These are phyloP conservation scores for Furcasterigmium sp. DNA, from an alignment of 2,329 filamentous ascomycete species.

Conservation along the genomic window DNA sequence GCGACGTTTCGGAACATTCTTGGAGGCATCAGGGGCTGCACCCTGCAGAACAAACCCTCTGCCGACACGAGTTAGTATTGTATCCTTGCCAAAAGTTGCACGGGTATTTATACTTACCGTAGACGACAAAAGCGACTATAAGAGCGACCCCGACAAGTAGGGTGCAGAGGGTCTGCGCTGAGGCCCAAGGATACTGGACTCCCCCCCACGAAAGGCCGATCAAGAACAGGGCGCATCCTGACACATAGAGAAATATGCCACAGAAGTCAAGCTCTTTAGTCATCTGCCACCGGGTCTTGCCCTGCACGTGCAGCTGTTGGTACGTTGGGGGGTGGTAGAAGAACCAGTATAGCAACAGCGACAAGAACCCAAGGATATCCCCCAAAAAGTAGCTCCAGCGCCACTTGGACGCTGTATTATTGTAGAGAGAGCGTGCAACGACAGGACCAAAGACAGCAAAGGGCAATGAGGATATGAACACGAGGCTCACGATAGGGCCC, in stretches of 20 bases:
- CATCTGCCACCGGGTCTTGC: conserved; percentile 29
- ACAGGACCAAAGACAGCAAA: conserved; percentile 39
- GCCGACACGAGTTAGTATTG: conserved; percentile 2
- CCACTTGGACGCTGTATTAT: conserved; percentile 36
- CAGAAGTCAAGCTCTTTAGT: conserved; percentile 38
- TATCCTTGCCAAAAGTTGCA: neutral
- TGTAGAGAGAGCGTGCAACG: conserved; percentile 38
- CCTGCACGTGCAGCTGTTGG: conserved; percentile 31
- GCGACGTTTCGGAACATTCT: conserved; percentile 34
- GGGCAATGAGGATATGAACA: conserved; percentile 32
- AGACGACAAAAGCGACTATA: conserved; percentile 28
- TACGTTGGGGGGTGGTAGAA: conserved; percentile 43
- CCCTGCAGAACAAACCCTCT: conserved; percentile 28
- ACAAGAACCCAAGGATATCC: conserved; percentile 34
- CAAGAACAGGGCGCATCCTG: conserved; percentile 35
- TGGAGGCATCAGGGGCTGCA: conserved; percentile 34
- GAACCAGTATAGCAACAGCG: conserved; percentile 32
- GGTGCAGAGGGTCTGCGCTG: conserved; percentile 27
- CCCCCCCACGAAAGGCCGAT: conserved; percentile 39
- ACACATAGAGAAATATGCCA: conserved; percentile 35
- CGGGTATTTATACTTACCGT: conserved; percentile 16
- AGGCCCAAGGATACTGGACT: conserved; percentile 34
- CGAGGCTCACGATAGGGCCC: conserved; percentile 26
- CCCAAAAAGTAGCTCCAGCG: conserved; percentile 45
- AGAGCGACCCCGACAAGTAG: conserved; percentile 30